phyloP scores from a whole-genome alignment of 805 yeast genomes.

The Saccharomycopsis fibuligera region DNA sequence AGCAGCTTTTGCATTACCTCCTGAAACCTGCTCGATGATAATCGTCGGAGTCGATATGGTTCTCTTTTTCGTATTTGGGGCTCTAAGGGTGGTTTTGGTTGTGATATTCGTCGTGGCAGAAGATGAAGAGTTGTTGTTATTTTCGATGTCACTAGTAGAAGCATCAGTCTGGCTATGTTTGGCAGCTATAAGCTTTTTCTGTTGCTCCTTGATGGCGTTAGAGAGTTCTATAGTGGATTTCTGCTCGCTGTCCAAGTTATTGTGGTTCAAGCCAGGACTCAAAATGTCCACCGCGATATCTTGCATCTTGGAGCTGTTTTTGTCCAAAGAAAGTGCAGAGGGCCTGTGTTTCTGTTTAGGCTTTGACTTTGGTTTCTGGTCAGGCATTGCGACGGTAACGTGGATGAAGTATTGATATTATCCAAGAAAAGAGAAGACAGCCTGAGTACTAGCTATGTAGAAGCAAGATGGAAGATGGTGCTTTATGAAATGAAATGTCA shows the following conservation, averaged over 20 bases:
- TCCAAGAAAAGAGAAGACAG: too few relatives aligned
- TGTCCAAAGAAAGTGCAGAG: slow-evolving; percentile 17
- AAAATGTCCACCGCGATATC: slow-evolving; percentile 19
- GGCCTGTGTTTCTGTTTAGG: slow-evolving; percentile 20
- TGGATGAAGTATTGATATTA: too few relatives aligned
- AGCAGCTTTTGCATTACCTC: not conserved
- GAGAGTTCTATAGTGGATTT: slow-evolving; percentile 15
- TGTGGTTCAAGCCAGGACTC: slow-evolving; percentile 19
- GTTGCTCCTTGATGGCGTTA: slow-evolving; percentile 18
- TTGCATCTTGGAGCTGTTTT: slow-evolving; percentile 14
- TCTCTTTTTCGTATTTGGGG: slow-evolving; percentile 5
- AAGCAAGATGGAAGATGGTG: too few relatives aligned
- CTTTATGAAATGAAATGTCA: too few relatives aligned
- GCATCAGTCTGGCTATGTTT: not conserved
- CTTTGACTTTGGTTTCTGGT: not conserved
- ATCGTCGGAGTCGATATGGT: slow-evolving; percentile 16
- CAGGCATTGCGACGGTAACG: not conserved
- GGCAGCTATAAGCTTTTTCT: slow-evolving; percentile 19
- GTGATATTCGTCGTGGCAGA: not conserved
- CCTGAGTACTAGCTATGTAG: too few relatives aligned
- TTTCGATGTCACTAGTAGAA: not conserved
- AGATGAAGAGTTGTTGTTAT: not conserved
- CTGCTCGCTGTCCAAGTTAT: slow-evolving; percentile 13
- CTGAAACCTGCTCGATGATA: slow-evolving; percentile 19
- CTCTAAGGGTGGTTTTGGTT: not conserved